Evolutionary conservation across 257 asterid species (phyloP), one percentile per base, ranked within the genome.

Genomic region (Galeopsis tetrahit): DNA sequence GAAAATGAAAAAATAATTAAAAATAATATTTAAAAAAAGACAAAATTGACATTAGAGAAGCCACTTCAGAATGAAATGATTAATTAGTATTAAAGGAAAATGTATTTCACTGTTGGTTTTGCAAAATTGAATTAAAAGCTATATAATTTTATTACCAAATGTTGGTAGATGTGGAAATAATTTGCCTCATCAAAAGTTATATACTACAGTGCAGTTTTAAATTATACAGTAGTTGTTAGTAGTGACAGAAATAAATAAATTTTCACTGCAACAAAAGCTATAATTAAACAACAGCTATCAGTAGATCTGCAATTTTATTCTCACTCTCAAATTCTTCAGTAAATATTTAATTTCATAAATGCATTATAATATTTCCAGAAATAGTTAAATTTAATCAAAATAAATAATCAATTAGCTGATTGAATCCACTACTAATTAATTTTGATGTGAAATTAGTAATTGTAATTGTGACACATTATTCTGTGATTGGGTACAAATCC

Each of bases 371-470:
- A 4, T 44, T 2, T 48, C 56, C 28, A 5, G n/a, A n/a, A 49
- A 4, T n/a, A 4, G 7, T 13, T 13, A n/a, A 48, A n/a, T 21
- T 21, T 21, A 21, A 21, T 21, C 28, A 21, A 21, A 21, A 21
- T 21, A 21, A 21, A 21, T 21, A 21, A 21, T 21, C 28, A 21
- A 21, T 21, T 21, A 21, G 28, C 28, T 21, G 28, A 21, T 21
- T 21, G 28, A 21, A 21, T 21, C 1, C 28, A 21, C 28, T 21
- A 21, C n/a, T 17, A 15, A 35, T 56, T 11, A 72, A 55, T 46
- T 71, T 6, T 59, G 77, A 77, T 71, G 69, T 77, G 73, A 64
- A 65, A 14, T 39, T 35, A 32, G 5, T 63, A 65, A 57, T 71
- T 77, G 77, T 39, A 74, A 56, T 77, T 77, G 67, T 7, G 21